Evolutionary conservation across 257 asterid genomes (phyloP).

Genomic region (Thymus mandschuricus): DNA sequence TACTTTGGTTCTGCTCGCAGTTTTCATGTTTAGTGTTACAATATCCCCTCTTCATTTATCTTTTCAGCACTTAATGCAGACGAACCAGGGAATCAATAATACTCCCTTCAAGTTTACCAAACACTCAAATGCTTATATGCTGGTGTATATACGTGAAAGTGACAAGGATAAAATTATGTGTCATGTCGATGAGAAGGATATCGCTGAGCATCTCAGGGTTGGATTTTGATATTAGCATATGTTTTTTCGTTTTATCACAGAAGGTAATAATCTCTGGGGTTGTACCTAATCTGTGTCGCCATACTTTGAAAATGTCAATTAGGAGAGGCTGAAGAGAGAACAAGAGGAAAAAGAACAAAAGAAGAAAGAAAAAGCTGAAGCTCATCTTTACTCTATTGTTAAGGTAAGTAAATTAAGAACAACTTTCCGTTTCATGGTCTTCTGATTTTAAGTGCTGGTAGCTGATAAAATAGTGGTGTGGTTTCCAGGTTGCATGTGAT

Average conservation of each 20-base stretch:
- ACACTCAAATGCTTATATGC: constrained; percentile 61
- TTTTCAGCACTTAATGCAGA: constrained; percentile 46
- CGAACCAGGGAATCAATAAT: constrained; percentile 45
- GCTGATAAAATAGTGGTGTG: constrained; percentile 19
- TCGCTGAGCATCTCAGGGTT: constrained; percentile 78
- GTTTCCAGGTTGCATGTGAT: constrained; percentile 57
- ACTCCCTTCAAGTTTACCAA: constrained; percentile 47
- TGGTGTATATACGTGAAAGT: constrained; percentile 60
- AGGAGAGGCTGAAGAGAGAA: constrained; percentile 60
- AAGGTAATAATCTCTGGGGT: background rate
- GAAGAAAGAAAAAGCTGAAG: constrained; percentile 56
- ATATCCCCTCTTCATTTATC: constrained; percentile 26
- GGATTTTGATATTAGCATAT: constrained; percentile 35
- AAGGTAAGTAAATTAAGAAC: constrained; percentile 40
- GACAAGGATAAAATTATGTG: constrained; percentile 57
- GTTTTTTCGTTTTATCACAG: constrained; percentile 26
- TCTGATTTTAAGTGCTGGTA: constrained; percentile 15
- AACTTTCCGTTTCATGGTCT: background rate
- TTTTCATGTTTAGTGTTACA: constrained; percentile 18
- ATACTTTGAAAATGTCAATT: constrained; percentile 25
- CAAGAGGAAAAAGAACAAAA: constrained; percentile 56
- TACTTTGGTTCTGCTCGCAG: constrained; percentile 19
- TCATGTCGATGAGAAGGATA: constrained; percentile 72
- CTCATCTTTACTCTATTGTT: constrained; percentile 50
- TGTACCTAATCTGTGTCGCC: constrained; percentile 27